These are phyloP conservation scores for Fusarium tjaetaba DNA, from an alignment of 2,329 filamentous ascomycete genomes.

Conservation along the genomic window DNA sequence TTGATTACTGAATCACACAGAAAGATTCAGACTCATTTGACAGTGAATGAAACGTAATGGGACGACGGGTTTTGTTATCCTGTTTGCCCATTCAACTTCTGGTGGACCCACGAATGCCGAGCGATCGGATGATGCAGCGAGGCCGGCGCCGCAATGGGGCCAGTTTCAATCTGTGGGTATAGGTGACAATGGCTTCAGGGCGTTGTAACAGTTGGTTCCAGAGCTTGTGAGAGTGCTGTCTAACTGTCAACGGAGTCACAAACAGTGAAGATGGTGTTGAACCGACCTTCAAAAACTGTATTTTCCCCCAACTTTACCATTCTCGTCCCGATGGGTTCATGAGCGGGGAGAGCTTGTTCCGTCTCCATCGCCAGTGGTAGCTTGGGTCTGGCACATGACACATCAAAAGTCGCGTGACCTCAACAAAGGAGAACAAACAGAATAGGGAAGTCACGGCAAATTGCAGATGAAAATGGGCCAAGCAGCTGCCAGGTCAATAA, in stretches of 20 bases:
- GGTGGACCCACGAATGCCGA: conserved; percentile 43
- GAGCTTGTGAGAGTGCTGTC: not conserved
- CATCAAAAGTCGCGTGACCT: conserved; percentile 31
- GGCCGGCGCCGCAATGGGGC: conserved; percentile 39
- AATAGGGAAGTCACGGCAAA: conserved; percentile 1
- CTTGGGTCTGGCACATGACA: conserved; percentile 33
- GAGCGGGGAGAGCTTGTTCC: conserved; percentile 35
- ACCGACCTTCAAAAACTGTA: not conserved
- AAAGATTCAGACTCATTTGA: conserved; percentile 15
- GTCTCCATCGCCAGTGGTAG: conserved; percentile 26
- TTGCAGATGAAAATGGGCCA: conserved; percentile 1
- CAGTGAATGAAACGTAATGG: conserved; percentile 40
- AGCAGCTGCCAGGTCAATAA: not conserved
- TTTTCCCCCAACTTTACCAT: not conserved
- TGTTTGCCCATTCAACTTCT: conserved; percentile 35
- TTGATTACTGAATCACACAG: conserved; percentile 31
- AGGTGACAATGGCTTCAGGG: conserved; percentile 16
- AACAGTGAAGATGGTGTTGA: not conserved
- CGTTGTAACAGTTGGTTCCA: not conserved
- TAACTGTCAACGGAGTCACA: not conserved
- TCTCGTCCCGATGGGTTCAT: conserved; percentile 24
- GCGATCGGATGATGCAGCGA: conserved; percentile 42
- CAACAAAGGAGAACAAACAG: conserved; percentile 5
- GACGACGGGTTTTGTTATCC: conserved; percentile 28
- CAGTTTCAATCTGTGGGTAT: conserved; percentile 23